Evolutionary conservation across 164 flowering plant species (phyloP).

Genomic region (Tinospora cordifolia): DNA sequence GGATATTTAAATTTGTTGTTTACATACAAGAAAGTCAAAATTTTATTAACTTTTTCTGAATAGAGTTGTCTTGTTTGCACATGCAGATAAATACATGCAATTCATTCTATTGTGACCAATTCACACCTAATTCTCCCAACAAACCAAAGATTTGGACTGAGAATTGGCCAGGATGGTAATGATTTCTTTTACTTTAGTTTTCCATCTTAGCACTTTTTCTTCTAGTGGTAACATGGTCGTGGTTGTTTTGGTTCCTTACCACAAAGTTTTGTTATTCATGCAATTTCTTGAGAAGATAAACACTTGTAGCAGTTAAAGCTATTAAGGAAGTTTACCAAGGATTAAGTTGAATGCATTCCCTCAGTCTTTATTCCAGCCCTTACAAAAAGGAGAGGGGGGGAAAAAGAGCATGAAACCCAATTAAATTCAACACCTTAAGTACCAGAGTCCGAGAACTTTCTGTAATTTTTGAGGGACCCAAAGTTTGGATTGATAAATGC

Average conservation of each 20-base stretch:
- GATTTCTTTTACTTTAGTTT: constrained; percentile 6
- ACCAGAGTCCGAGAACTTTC: background rate
- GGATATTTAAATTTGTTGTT: background rate
- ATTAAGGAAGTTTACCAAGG: background rate
- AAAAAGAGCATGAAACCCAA: background rate
- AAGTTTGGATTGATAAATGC: background rate
- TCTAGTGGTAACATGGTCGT: background rate
- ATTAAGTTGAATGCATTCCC: background rate
- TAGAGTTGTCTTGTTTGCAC: background rate
- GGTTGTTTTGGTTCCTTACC: background rate
- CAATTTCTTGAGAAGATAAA: background rate
- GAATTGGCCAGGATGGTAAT: constrained; percentile 99
- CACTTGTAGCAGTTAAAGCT: background rate
- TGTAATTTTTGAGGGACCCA: background rate
- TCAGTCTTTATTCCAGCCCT: background rate
- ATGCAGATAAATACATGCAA: constrained; percentile 96
- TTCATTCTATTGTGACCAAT: constrained; percentile 86
- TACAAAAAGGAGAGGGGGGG: background rate
- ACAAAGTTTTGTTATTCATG: background rate
- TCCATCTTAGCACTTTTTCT: background rate
- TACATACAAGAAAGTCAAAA: background rate
- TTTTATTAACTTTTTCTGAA: background rate
- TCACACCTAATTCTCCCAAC: constrained; percentile 61
- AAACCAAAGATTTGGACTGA: constrained; percentile 97
- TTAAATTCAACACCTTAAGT: background rate